Conservation (phyloP, 169 alveolate species). For the Miamiensis avidus region DNA sequence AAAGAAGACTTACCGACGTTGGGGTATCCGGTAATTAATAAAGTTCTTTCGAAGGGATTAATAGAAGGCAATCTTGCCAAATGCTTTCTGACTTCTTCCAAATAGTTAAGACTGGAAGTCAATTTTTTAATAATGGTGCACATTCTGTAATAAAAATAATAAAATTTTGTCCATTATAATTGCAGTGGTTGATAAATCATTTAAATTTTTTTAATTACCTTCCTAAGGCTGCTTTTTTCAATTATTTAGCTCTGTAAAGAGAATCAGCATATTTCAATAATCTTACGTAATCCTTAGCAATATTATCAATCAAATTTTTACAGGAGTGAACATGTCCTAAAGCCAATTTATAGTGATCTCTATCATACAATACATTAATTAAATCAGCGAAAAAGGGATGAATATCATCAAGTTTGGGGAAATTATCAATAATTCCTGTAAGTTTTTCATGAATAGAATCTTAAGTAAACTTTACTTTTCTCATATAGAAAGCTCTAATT, state of each 20-base stretch:
- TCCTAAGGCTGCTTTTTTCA: constrained; percentile 98
- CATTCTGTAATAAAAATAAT: constrained; percentile 75
- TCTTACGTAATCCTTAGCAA: constrained; percentile 97
- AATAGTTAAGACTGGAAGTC: constrained; percentile 92
- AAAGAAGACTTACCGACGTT: constrained; percentile 99
- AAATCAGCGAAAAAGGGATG: constrained; percentile 99
- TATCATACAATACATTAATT: constrained; percentile 97
- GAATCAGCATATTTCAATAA: constrained; percentile 96
- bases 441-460: constrained; percentile 94
- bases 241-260: constrained; percentile 96
- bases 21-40: constrained; percentile 97
- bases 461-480: constrained; percentile 97
- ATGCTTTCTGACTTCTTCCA: constrained; percentile 99
- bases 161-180: neutral
- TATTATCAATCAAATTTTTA: constrained; percentile 90
- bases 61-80: constrained; percentile 96
- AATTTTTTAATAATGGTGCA: constrained; percentile 96
- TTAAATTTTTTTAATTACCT: constrained; percentile 8
- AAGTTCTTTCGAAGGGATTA: constrained; percentile 94
- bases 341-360: constrained; percentile 99
- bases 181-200: neutral
- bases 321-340: constrained; percentile 96
- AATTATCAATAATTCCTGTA: constrained; percentile 90
- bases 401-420: constrained; percentile 98
- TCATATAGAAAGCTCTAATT: constrained; percentile 98